phyloP scores from a whole-genome alignment of 495 filamentous ascomycete species.

The Pseudomonodictys pantanalensis region DNA sequence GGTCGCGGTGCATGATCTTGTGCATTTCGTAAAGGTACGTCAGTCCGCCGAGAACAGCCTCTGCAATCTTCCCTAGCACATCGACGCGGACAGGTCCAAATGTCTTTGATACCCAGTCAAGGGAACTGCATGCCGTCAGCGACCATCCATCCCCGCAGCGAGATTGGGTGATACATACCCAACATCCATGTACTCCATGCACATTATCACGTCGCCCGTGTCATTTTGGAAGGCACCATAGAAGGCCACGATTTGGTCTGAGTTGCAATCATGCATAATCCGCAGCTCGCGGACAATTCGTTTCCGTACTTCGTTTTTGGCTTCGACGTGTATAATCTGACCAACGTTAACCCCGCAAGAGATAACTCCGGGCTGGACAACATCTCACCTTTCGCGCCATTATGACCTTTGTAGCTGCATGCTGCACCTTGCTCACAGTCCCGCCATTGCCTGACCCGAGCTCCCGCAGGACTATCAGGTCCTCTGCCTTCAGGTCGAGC shows the following conservation, averaged over 20 bases:
- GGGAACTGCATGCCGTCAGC: conserved; percentile 59
- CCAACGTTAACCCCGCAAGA: not conserved
- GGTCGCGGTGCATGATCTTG: conserved; percentile 97
- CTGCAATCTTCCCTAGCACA: conserved; percentile 97
- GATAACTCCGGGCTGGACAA: not conserved
- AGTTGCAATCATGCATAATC: conserved; percentile 98
- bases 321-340: conserved; percentile 96
- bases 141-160: conserved; percentile 36
- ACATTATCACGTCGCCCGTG: conserved; percentile 94
- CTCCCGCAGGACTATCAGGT: conserved; percentile 89
- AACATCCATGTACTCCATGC: conserved; percentile 99
- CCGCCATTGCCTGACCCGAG: conserved; percentile 95
- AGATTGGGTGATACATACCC: conserved; percentile 61
- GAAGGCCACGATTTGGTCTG: conserved; percentile 92
- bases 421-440: conserved; percentile 95
- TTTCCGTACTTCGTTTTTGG: conserved; percentile 92
- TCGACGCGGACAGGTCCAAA: conserved; percentile 97
- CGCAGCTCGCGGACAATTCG: conserved; percentile 94
- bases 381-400: conserved; percentile 89
- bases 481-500: conserved; percentile 85
- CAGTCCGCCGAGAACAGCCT: conserved; percentile 90
- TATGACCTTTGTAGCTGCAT: conserved; percentile 87
- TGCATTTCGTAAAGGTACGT: conserved; percentile 92
- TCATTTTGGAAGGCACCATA: conserved; percentile 97
- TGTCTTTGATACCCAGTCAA: conserved; percentile 88